Evolutionary conservation across 805 yeast genomes (phyloP), one percentile per base, ranked within the genome.

Genomic region (Pichia pseudocactophila): DNA sequence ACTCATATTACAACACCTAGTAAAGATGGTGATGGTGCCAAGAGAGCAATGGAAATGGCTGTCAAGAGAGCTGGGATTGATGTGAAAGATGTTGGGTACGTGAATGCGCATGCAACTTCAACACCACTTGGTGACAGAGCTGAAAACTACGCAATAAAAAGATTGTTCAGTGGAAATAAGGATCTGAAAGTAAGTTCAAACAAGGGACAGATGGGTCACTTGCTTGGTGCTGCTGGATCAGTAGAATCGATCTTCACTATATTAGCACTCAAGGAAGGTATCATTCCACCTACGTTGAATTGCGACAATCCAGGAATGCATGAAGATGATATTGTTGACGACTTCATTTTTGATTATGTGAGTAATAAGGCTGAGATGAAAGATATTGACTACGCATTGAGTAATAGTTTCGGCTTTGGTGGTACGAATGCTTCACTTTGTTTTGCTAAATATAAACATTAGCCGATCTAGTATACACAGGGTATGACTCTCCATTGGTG

Each of bases 71-170:
- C 80, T 1, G 68, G 68, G 0, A 44, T 80, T 2, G 56, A 58
- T 1, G 70, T 78, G 0, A 36, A 54, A 3, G 67, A 74, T 2
- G 68, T 90, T 16, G 87, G 74, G 36, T 92, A 88, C 55, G 70
- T 92, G 37, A 92, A 94, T 62, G 97, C 98, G 2, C 99, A 92
- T 61, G 98, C 99, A 0, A 92, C 99, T 0, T 85, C 96, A 0
- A 92, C 99, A 0, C 65, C 68, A 7, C 63, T 89, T 3, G 99
- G 99, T 5, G 99, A 92, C 56, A 64, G 77, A 16, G 92, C 96
- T 0, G 99, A 92, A 56, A 78, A 82, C 53, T 57, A 58, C 34
- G 97, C 97, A 3, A 79, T 92, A 39, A 59, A 66, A 37, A 59
- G 71, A 4, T 53, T 82, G 4, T 75, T 86, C 1, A 54, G 62